Evolutionary conservation across 352 stramenopile species (phyloP), one percentile per base, ranked within the genome.

Genomic region (Phytopythium boreale): DNA sequence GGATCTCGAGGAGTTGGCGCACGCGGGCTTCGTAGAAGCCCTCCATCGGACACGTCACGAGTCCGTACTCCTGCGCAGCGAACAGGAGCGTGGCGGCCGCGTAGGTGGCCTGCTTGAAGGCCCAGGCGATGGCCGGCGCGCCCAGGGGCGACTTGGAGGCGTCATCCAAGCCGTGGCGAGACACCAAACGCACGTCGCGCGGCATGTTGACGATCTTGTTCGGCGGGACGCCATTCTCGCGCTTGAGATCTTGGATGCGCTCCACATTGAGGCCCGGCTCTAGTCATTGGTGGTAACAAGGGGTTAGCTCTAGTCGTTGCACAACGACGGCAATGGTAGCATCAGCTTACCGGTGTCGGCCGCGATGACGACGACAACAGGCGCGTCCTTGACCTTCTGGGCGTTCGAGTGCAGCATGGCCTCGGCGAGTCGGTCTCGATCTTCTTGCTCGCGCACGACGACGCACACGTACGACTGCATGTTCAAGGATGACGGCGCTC

Each of bases 21-120:
- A 92, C 46, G 7, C 69, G 63, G 19, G 57, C 60, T 61, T 92
- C 74, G 34, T 88, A 72, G 51, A 87, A 83, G 24, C 83, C 83
- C 63, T 92, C 85, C 80, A 92, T 93, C 2, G 76, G 68, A 41
- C 80, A 88, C 17, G 81, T 90, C 37, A 66, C 70, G 19, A 94
- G 64, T 0, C 80, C 80, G 53, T 89, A 75, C 5, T 75, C 72
- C 51, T 89, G 70, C 0, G 84, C 80, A 0, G 86, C 86, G n/a
- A 82, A 76, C 55, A 92, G 36, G 62, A 90, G 90, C 36, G 77
- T 79, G 10, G 78, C 68, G 0, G 79, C 86, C 3, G 82, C 86
- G 41, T 92, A 77, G 20, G 71, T 73, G 4, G 84, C 87, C 55
- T 89, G 77, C 73, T 94, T 94, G 71, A 79, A 90, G 11, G 82